Evolutionary conservation across 2,329 filamentous ascomycete genomes (phyloP), one percentile per base, ranked within the genome.

Genomic region (Arthrinium puccinioides): DNA sequence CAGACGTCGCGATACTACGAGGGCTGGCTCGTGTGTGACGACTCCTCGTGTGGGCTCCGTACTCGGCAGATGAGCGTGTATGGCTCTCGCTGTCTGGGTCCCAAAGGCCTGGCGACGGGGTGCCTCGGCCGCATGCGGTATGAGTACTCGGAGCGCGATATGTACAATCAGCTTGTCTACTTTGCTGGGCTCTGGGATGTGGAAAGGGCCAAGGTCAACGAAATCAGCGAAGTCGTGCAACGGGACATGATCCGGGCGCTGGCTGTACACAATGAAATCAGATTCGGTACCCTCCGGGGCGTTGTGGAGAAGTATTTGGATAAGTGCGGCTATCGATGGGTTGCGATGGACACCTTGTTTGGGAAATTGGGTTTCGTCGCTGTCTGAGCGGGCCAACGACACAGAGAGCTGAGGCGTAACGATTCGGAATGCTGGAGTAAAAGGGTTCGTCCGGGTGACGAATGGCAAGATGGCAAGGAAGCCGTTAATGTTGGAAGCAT

Each of bases 111-210:
- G 4, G 90, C 84, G 0, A 76, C 81, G 39, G 89, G 87, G 38
- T 98, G 92, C 58, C 67, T 81, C 4, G 92, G 92, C 15, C 78
- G 78, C 34, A 97, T 98, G 89, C 69, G 76, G 16, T 96, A 89
- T 57, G 88, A 94, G 63, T 83, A 86, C 54, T 72, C 76, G 1
- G 92, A 97, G 65, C 90, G 92, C 63, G 82, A 84, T 52, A 74
- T 97, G 41, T 97, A 96, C 66, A 97, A 94, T 60, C 92, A 98
- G 63, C 70, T 98, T 27, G 66, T 97, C 38, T 98, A 95, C 65
- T 84, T 89, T 57, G 76, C 84, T 21, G 74, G 74, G 33, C 63
- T 97, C 38, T 98, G 88, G 70, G 89, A 98, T 60, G 84, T 94
- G 4, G 89, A 97, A 44, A 87, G 86, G 63, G 84, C 84, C 11